Evolutionary conservation across 495 filamentous ascomycete genomes (phyloP), one percentile per base, ranked within the genome.

Genomic region (Neurospora africana): DNA sequence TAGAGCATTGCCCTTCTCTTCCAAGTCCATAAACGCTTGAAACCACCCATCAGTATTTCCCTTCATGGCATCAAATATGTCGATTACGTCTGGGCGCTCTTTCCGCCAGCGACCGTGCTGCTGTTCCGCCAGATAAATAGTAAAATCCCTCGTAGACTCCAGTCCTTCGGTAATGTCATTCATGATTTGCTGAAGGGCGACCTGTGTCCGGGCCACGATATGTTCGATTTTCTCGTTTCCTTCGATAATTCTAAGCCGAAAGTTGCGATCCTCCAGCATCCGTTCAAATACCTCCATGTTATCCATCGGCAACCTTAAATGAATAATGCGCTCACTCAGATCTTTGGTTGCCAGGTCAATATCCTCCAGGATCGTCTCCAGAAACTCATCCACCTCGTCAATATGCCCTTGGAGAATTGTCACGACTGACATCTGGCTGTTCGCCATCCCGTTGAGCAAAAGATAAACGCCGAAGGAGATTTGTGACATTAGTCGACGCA

Each of bases 381-480:
- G 81, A 79, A 97, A 98, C 72, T 90, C 89, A 79, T 99, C 95
- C 41, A 98, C 86, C 78, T 98, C 96, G 78, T 97, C 90, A 65
- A 99, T 94, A 80, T 99, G 95, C 23, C 85, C 88, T 78, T 97
- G 93, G 65, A 99, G 87, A 68, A 98, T 98, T 65, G 87, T 89
- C 75, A 97, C 89, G 19, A 98, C 95, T 73, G 94, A 89, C 21
- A 88, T 85, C 47, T 98, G 91, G 72, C 92, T 94, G 81, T 93
- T 97, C 21, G 95, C 95, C 74, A 96, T 87, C 68, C 89, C 88
- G 75, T 94, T 90, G 40, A 95, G 89, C 39, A 99, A 83, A 15
- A 99, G 86, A 81, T 98, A 92, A 38, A 98, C 89, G 36, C 96
- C 95, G 79, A 98, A 99, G 0, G 91, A 90, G 76, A 98, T 94